These are phyloP conservation scores for Syzygium malaccense DNA, from an alignment of 441 rosid genomes.

Conservation along the genomic window DNA sequence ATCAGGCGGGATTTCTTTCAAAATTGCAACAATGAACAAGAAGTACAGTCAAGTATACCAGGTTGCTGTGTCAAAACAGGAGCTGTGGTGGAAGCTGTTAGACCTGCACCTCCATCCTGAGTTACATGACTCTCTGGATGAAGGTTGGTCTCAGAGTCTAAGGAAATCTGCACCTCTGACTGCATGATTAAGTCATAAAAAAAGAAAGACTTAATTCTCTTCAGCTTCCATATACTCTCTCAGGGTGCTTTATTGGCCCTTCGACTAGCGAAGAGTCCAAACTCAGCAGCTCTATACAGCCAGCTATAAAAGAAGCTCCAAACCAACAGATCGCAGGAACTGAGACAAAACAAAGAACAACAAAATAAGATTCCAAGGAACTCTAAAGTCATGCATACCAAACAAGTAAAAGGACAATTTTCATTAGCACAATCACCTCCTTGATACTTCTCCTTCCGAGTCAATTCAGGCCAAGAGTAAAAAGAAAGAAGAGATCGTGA, in stretches of 20 bases:
- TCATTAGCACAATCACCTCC: not conserved
- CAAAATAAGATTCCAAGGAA: not conserved
- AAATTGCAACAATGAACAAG: not conserved
- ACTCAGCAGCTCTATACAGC: not conserved
- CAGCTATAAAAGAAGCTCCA: not conserved
- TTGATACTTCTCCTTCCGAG: not conserved
- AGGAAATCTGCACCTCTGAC: constrained; percentile 36
- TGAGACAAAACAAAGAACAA: not conserved
- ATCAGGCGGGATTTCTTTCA: not conserved
- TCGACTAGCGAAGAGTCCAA: not conserved
- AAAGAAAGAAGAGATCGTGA: not conserved
- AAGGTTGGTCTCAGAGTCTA: constrained; percentile 27
- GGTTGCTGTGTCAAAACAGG: constrained; percentile 33
- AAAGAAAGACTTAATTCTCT: constrained; percentile 16
- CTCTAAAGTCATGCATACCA: not conserved
- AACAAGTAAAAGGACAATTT: not conserved
- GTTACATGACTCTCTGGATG: constrained; percentile 28
- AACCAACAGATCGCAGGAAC: not conserved
- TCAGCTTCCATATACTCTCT: constrained; percentile 6
- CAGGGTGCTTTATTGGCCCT: not conserved
- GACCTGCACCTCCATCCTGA: constrained; percentile 36
- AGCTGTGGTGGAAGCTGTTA: constrained; percentile 27
- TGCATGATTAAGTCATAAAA: constrained; percentile 35
- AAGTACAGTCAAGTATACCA: constrained; percentile 32
- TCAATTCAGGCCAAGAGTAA: not conserved